Evolutionary conservation across 805 yeast species (phyloP), one percentile per base, ranked within the genome.

Genomic region (Grigorovia yakushimaensis): DNA sequence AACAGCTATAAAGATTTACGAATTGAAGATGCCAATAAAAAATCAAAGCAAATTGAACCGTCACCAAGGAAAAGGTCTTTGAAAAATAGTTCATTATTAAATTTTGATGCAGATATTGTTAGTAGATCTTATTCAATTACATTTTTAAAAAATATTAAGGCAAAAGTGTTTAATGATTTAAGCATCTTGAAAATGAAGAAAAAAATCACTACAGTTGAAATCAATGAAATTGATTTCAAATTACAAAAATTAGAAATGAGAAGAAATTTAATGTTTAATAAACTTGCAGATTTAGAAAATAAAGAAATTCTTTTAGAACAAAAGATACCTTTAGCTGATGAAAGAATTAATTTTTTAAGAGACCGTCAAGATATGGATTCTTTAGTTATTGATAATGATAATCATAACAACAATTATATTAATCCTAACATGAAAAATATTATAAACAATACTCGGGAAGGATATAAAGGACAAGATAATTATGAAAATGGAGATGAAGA

Each of bases 141-240:
- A 11, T 70, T 66, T 44, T 56, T 78, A 44, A 54, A 54, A 13
- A 56, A 56, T 4, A 72, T 66, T 48, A 69, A 70, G 49, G 61
- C 66, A 10, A 63, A 62, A 9, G 65, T 80, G 13, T 67, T 66
- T 36, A 70, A 72, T 48, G 71, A 68, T 45, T 62, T 82, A 52
- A 82, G 79, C 48, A 61, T 77, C 17, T 60, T 81, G 48, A 82
- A 79, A 51, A 72, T 84, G 22, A 74, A 84, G 45, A 82, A 84
- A 59, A 79, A 80, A 19, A 61, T 82, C 38, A 79, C 86, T 0
- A 73, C 84, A 1, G 71, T 70, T 54, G 89, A 84, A 56, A 78
- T 84, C 30, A 65, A 69, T 44, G 89, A 81, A 47, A 69, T 84
- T 35, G 91, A 84, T 59, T 59, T 58, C 36, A 74, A 79, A 53